phyloP scores from a whole-genome alignment of 441 rosid species.

The Populus hybrid region DNA sequence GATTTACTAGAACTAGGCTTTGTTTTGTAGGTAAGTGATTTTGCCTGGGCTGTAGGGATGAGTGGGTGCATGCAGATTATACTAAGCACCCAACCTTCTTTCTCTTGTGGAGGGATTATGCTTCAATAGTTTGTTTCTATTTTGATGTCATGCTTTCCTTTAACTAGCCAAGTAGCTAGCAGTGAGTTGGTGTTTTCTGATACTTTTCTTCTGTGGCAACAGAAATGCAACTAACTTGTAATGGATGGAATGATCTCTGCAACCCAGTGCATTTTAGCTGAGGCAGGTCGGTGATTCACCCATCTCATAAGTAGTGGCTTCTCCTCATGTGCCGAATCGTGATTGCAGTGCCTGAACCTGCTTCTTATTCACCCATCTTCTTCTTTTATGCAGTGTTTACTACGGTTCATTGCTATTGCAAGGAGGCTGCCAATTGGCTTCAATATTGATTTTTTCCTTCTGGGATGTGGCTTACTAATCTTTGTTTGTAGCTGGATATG shows the following conservation, averaged over 20 bases:
- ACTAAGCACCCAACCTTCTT: not conserved
- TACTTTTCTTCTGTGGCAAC: not conserved
- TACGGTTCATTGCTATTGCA: not conserved
- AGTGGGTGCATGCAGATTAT: not conserved
- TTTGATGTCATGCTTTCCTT: not conserved
- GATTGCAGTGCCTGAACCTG: not conserved
- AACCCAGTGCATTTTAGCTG: not conserved
- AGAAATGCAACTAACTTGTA: not conserved
- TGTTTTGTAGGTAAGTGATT: not conserved
- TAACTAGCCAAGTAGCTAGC: not conserved
- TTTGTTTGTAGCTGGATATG: not conserved
- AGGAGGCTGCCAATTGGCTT: not conserved
- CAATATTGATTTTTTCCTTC: not conserved
- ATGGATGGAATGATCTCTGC: not conserved
- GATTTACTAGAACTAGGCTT: not conserved
- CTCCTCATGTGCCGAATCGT: not conserved
- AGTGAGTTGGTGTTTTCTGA: not conserved
- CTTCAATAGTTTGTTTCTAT: not conserved
- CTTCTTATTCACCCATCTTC: not conserved
- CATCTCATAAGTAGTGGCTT: not conserved
- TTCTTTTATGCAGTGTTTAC: not conserved
- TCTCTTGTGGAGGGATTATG: not conserved
- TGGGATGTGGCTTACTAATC: not conserved
- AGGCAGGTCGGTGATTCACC: slow-evolving; percentile 4
- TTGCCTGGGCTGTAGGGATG: not conserved